Base-by-base conservation (phyloP, 2,329 filamentous ascomycete species). In the Talaromyces sp. region DNA sequence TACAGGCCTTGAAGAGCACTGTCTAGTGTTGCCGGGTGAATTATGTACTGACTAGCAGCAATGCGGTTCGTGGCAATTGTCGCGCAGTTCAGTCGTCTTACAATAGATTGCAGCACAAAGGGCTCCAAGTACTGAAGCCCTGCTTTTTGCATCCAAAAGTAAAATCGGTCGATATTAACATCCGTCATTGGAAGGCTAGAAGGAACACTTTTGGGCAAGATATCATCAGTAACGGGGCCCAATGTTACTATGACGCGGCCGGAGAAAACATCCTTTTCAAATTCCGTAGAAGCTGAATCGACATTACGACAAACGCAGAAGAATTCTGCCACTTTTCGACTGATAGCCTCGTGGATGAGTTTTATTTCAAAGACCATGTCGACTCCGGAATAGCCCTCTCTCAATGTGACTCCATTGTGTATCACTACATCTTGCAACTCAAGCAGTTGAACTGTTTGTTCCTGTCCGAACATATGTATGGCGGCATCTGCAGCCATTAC, bases 401-500 rank as follows among this genome's bases (percentile, higher is more conserved):
- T 33, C 17, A 62, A n/a, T 33, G 50, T 43, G 7, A 56, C n/a
- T 22, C 33, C 61, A 31, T 56, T 62, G 11, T 50, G 43, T 22
- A 72, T 67, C 3, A 60, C 31, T 11, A 73, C 19, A 41, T 73
- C 62, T 10, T 64, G 61, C 9, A 73, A 52, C 49, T 69, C 67
- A 25, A 71, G 61, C 6, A 66, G 31, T n/a, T 65, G 25, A 11
- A 70, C 49, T 19, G 35, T 35, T 22, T 50, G 59, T 33, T 27
- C 33, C 37, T 63, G 37, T n/a, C 64, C 17, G 15, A 33, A 22
- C n/a, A 64, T 61, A n/a, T 47, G 62, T 27, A 31, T 2, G 3
- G 50, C n/a, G 17, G 72, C 73, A 45, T 75, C 72, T 19, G 71
- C 56, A 1, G 72, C 72, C 69, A 73, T 72, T 6, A 63, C 65